Conservation (phyloP, 495 filamentous ascomycete species). For the Lepidopterella palustris region DNA sequence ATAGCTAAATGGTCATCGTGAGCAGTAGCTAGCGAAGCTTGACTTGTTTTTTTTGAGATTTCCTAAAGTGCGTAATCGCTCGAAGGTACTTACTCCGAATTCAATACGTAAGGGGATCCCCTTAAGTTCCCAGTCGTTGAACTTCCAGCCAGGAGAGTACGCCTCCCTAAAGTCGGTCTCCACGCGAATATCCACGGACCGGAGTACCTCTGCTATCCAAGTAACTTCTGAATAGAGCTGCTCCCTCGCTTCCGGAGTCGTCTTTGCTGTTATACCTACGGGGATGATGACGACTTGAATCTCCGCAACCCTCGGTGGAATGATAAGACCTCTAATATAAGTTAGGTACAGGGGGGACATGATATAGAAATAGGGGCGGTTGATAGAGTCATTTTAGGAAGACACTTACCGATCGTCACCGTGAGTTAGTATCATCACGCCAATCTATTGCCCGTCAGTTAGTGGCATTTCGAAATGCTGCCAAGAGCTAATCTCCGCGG, state of each 20-base stretch:
- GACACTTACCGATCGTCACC: conserved; percentile 61
- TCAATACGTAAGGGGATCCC: conserved; percentile 80
- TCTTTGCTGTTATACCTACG: conserved; percentile 62
- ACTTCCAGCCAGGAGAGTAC: conserved; percentile 93
- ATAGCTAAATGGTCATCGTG: too few relatives aligned
- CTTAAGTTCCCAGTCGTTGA: conserved; percentile 95
- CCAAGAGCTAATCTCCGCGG: neutral
- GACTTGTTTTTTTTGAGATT: too few relatives aligned
- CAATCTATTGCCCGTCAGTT: conserved; percentile 47
- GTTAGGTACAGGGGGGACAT: too few relatives aligned
- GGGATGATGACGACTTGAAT: conserved; percentile 81
- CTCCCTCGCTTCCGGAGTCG: conserved; percentile 64
- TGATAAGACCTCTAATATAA: conserved; percentile 83
- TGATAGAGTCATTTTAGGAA: too few relatives aligned
- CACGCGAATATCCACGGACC: conserved; percentile 40
- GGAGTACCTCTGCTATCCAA: conserved; percentile 50
- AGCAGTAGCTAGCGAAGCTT: too few relatives aligned
- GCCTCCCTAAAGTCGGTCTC: conserved; percentile 73
- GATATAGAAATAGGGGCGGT: neutral
- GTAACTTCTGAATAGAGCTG: conserved; percentile 66
- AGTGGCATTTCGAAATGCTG: too few relatives aligned
- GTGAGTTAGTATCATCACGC: conserved; percentile 98
- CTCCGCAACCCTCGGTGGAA: conserved; percentile 84
- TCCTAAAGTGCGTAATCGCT: too few relatives aligned
- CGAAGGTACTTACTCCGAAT: too few relatives aligned